phyloP scores from a whole-genome alignment of 2,329 filamentous ascomycete genomes.

The Juglanconis oblonga region DNA sequence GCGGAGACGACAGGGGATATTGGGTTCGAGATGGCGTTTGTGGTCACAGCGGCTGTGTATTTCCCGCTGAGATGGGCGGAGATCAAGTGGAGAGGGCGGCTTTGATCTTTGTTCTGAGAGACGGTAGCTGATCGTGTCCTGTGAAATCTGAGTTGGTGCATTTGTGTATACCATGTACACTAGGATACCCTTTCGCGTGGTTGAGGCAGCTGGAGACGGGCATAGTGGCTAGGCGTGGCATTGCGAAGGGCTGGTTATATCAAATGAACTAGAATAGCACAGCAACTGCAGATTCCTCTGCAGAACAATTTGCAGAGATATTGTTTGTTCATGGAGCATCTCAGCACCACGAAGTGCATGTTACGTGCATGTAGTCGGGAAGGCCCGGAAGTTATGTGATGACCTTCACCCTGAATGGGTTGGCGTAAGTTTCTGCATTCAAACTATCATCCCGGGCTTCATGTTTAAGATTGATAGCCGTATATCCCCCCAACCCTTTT shows the following conservation, averaged over 20 bases:
- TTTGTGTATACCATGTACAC: not conserved
- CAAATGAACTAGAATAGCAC: not conserved
- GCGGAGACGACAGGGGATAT: slow-evolving; percentile 60
- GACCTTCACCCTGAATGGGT: no score
- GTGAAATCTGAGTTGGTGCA: not conserved
- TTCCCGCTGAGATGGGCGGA: slow-evolving; percentile 46
- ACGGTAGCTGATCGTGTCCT: not conserved
- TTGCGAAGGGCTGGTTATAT: not conserved
- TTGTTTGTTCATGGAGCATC: not conserved
- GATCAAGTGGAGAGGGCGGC: slow-evolving; percentile 28
- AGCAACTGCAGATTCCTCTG: not conserved
- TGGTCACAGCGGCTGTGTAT: slow-evolving; percentile 45
- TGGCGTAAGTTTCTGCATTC: no score
- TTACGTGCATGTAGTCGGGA: no score
- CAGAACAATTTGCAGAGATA: not conserved
- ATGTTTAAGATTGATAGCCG: no score
- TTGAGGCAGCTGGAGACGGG: not conserved
- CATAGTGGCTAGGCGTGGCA: not conserved
- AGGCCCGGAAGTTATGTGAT: no score
- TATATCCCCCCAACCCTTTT: no score
- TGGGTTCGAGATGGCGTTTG: slow-evolving; percentile 63
- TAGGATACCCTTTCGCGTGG: not conserved
- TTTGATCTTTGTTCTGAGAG: slow-evolving; percentile 5
- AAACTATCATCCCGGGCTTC: no score
- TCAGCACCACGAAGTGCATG: no score